Evolutionary conservation across 2,329 filamentous ascomycete species (phyloP).

Genomic region (Thermoascus crustaceus): DNA sequence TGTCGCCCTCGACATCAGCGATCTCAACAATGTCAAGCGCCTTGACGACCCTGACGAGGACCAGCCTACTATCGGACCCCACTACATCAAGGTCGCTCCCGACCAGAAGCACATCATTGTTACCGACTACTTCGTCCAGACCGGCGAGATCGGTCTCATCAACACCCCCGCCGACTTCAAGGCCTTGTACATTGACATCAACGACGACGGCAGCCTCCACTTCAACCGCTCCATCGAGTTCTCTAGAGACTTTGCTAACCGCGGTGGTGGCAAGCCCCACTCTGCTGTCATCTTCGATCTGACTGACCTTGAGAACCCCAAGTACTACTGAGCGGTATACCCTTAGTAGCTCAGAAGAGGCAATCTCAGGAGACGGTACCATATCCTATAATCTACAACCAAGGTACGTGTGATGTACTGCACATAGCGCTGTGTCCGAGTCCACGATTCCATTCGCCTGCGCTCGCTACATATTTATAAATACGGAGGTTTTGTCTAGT

Average conservation of each 20-base stretch:
- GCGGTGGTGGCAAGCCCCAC: constrained; percentile 52
- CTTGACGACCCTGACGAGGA: constrained; percentile 52
- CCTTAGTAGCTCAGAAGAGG: too few relatives aligned
- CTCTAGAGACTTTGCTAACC: constrained; percentile 43
- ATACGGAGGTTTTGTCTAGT: too few relatives aligned
- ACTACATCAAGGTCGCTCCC: constrained; percentile 57
- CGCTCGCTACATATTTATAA: too few relatives aligned
- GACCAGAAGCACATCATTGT: constrained; percentile 58
- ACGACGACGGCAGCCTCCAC: constrained; percentile 45
- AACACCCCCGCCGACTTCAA: constrained; percentile 57
- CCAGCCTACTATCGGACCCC: constrained; percentile 53
- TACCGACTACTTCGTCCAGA: constrained; percentile 60
- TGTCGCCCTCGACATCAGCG: constrained; percentile 53
- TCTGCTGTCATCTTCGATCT: constrained; percentile 50
- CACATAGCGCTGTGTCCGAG: too few relatives aligned
- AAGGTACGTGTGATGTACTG: too few relatives aligned
- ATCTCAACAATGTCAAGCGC: constrained; percentile 52
- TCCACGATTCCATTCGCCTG: too few relatives aligned
- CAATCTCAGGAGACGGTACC: constrained; percentile 10
- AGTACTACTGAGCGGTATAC: constrained; percentile 23
- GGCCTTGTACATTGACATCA: constrained; percentile 54
- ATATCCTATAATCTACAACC: too few relatives aligned
- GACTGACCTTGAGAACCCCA: constrained; percentile 45
- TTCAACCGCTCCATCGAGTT: constrained; percentile 57
- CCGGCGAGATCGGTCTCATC: constrained; percentile 51